These are phyloP conservation scores for Magnusiomyces fungicola DNA, from an alignment of 1,139 yeast species.

Conservation along the genomic window DNA sequence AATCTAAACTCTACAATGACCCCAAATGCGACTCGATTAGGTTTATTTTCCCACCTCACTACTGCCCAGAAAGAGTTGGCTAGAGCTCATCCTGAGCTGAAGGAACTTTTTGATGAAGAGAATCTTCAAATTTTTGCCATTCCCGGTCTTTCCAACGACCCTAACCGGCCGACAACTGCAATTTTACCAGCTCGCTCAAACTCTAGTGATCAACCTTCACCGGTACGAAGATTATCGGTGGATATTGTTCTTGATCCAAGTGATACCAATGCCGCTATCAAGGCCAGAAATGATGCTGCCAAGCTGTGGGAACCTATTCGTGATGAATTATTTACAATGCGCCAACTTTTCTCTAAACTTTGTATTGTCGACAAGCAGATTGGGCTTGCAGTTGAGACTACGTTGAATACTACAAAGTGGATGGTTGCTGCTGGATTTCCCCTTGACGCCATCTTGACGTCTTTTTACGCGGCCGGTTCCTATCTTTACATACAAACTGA, in stretches of 20 bases:
- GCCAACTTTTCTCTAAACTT: slow-evolving; percentile 62
- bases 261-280: not conserved
- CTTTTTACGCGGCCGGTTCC: slow-evolving; percentile 65
- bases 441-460: slow-evolving; percentile 54
- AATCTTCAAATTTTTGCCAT: not conserved
- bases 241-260: slow-evolving; percentile 2
- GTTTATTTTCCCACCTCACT: slow-evolving; percentile 54
- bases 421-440: slow-evolving; percentile 68
- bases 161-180: not conserved
- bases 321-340: slow-evolving; percentile 66
- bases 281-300: slow-evolving; percentile 12
- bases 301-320: slow-evolving; percentile 58
- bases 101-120: slow-evolving; percentile 15
- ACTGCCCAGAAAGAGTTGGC: slow-evolving; percentile 58
- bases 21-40: slow-evolving; percentile 49
- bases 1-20: slow-evolving; percentile 44
- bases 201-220: not conserved
- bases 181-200: not conserved
- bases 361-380: slow-evolving; percentile 63
- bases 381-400: slow-evolving; percentile 53
- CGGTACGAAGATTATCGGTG: slow-evolving; percentile 1
- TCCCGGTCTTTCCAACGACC: not conserved
- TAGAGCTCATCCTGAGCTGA: slow-evolving; percentile 27
- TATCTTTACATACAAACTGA: slow-evolving; percentile 66
- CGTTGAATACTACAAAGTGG: slow-evolving; percentile 61